Base-by-base conservation (phyloP, 169 alveolate species). In the Theileria annulata region DNA sequence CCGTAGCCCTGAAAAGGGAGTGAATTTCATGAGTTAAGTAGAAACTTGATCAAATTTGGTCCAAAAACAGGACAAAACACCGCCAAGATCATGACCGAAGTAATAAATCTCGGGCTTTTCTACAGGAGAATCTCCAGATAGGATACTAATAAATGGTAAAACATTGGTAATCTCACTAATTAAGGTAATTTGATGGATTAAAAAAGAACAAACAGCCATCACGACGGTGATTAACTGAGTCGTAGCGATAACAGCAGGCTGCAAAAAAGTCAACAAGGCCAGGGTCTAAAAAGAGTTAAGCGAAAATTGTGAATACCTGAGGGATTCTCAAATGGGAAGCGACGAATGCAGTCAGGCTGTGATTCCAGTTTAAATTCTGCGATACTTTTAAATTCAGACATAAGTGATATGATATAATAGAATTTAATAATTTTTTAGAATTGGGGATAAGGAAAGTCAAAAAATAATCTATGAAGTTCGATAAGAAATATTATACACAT, bases 331-430 rank as follows among this genome's bases (percentile, higher is more conserved):
- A 25, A 27, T 13, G 88, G 88, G 58, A 81, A 81, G 1, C 31
- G 21, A 15, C 67, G 73, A 21, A 81, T 21, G 47, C 80, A 74
- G 49, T 74, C 85, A 25, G 88, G 88, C 54, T 81, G 83, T 12
- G 75, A 67, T 9, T 67, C 54, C 10, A 47, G 31, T 10, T 23
- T 42, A 25, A 81, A 33, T 13, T 49, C n/a, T 49, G 73, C 54
- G 4, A 81, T 19, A 19, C 67, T 23, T 2, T 37, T 37, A 12
- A 33, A 70, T 30, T 28, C 23, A 4, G 48, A 47, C 17, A 15
- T 42, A 6, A 12, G 17, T 42, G 17, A 8, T 25, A 8, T 42
- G 51, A 8, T 42, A 42, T 42, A 42, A n/a, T n/a, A n/a, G n/a
- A n/a, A 42, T 42, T 42, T 42, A 10, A 42, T 42, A 42, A 42